A percentile compares a stretch with the other conserved stretches of the same genome.
Evolutionary conservation across 176 grass and related monocot species (phyloP).

Genomic region (Phragmites australis): DNA sequence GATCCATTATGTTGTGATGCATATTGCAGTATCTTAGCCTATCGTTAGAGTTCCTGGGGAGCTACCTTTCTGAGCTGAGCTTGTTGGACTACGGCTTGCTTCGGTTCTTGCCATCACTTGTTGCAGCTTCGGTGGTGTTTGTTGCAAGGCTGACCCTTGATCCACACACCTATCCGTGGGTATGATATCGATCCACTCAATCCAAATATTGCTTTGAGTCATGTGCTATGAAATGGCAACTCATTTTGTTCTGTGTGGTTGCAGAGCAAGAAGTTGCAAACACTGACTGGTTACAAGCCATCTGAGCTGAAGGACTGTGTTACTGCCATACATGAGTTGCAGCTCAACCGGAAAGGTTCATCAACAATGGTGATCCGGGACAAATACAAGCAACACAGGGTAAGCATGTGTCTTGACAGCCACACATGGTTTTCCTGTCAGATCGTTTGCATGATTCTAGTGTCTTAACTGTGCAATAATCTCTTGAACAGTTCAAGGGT

Average conservation of each 20-base stretch:
- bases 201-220: neutral
- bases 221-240: neutral
- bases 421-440: neutral
- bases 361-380: constrained; percentile 57
- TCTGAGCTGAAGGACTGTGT: constrained; percentile 76
- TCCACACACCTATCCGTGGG: constrained; percentile 74
- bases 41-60: constrained; percentile 58
- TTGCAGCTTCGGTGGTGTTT: constrained; percentile 78
- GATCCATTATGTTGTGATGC: constrained; percentile 4
- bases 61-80: constrained; percentile 81
- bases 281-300: constrained; percentile 57
- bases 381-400: constrained; percentile 84
- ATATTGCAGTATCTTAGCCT: constrained; percentile 53
- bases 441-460: neutral
- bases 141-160: constrained; percentile 73
- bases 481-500: constrained; percentile 75
- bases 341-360: constrained; percentile 60
- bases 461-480: constrained; percentile 37
- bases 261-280: constrained; percentile 72
- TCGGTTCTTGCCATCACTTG: constrained; percentile 73
- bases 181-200: constrained; percentile 38
- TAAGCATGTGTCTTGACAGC: constrained; percentile 43
- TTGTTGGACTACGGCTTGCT: constrained; percentile 72
- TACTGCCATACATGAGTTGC: constrained; percentile 60
- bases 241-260: constrained; percentile 31